These are phyloP conservation scores for Ceratobasidium sp. DNA, from an alignment of 1,284 basidiomycete genomes.

Conservation along the genomic window DNA sequence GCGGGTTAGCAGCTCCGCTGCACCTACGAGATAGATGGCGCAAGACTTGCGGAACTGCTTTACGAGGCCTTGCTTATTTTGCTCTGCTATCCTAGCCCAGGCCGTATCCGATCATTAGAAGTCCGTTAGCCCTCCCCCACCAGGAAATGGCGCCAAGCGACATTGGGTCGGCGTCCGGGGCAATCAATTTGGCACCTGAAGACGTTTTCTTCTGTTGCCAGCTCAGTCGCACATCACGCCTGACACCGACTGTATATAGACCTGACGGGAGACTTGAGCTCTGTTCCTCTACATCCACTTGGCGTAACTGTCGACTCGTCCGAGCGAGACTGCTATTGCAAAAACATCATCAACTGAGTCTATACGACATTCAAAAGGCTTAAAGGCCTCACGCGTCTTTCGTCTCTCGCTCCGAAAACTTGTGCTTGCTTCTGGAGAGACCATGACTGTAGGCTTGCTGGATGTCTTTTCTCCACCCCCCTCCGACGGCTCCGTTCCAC, in stretches of 20 bases:
- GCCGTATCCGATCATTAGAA: too few species aligned
- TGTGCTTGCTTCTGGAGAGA: neutral
- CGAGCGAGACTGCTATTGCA: too few species aligned
- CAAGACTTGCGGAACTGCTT: too few species aligned
- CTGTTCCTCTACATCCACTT: neutral
- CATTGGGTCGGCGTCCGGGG: too few species aligned
- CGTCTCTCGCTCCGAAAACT: neutral
- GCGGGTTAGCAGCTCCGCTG: too few species aligned
- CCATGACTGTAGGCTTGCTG: constrained; percentile 22
- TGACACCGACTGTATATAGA: neutral
- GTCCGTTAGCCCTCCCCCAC: too few species aligned
- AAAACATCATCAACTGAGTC: constrained; percentile 16
- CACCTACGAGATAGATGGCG: too few species aligned
- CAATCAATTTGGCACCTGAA: constrained; percentile 2
- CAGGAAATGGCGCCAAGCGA: too few species aligned
- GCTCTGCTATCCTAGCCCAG: too few species aligned
- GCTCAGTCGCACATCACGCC: neutral
- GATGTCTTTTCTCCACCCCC: constrained; percentile 30
- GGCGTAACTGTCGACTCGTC: too few species aligned
- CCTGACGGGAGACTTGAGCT: constrained; percentile 1
- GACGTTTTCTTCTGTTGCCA: neutral
- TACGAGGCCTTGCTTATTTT: too few species aligned
- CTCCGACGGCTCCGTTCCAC: constrained; percentile 31
- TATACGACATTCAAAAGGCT: neutral
- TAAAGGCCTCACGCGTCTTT: too few species aligned